Evolutionary conservation across 192 early-diverging fungal species (phyloP).

Genomic region (Coemansia sp.): DNA sequence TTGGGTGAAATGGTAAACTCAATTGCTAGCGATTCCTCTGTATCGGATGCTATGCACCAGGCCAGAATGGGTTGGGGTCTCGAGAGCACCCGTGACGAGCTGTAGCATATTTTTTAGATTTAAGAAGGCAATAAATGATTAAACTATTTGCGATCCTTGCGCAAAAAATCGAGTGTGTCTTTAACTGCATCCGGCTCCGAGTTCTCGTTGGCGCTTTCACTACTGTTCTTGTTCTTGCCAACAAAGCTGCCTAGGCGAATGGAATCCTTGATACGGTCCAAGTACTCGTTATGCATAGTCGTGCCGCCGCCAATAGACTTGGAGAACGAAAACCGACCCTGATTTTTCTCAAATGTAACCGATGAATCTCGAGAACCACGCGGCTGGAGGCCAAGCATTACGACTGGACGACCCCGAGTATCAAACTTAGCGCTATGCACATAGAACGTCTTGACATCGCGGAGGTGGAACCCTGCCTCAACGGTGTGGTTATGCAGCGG

Average conservation of each 20-base stretch:
- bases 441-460: constrained; percentile 60
- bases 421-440: constrained; percentile 59
- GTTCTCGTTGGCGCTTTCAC: background rate
- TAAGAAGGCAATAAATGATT: background rate
- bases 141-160: background rate
- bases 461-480: constrained; percentile 35
- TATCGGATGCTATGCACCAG: constrained; percentile 32
- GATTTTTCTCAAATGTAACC: background rate
- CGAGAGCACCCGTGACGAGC: constrained; percentile 20
- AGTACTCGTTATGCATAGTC: background rate
- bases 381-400: constrained; percentile 24
- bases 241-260: constrained; percentile 6
- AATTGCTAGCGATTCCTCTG: constrained; percentile 33
- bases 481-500: constrained; percentile 28
- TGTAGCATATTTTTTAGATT: constrained; percentile 15
- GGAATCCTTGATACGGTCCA: constrained; percentile 16
- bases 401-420: constrained; percentile 34
- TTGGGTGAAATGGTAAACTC: constrained; percentile 36
- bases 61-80: constrained; percentile 13
- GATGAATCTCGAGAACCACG: constrained; percentile 18
- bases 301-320: background rate
- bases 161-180: background rate
- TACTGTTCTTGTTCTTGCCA: background rate
- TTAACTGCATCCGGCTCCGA: background rate
- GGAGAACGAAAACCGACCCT: constrained; percentile 11